phyloP scores from a whole-genome alignment of 2,329 filamentous ascomycete species.

The Colletotrichum costaricense region DNA sequence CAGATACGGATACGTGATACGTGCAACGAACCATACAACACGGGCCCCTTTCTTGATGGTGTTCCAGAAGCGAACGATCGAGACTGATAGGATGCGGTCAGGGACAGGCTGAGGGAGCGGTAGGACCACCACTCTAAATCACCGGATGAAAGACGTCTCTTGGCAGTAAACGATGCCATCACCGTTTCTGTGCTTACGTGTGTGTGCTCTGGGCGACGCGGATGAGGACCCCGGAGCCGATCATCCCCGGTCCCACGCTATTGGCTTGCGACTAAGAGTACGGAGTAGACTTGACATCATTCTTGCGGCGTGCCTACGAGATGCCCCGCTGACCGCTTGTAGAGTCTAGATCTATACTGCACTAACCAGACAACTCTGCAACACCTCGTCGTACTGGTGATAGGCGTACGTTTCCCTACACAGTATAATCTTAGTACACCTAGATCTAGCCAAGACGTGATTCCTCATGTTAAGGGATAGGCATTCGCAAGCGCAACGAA shows the following conservation, averaged over 20 bases:
- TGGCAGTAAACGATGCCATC: neutral
- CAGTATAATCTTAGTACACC: neutral
- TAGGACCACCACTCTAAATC: neutral
- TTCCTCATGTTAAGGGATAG: neutral
- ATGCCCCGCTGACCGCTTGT: neutral
- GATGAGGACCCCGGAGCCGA: neutral
- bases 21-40: neutral
- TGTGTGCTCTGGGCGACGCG: too few species aligned
- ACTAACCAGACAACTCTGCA: neutral
- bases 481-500: neutral
- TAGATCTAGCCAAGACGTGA: neutral
- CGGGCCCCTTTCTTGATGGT: neutral
- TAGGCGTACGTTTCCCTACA: neutral
- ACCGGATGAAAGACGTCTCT: neutral
- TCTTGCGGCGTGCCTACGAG: neutral
- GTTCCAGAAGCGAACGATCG: neutral
- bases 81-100: neutral
- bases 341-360: neutral
- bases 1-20: neutral
- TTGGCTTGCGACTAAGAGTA: neutral
- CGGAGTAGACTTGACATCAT: slow-evolving; percentile 6
- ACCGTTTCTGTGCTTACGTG: neutral
- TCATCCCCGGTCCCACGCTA: neutral
- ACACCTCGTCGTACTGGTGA: neutral
- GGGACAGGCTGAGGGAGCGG: neutral